Evolutionary conservation across 2,329 filamentous ascomycete genomes (phyloP), one percentile per base, ranked within the genome.

Genomic region (Lasiodiplodia gonubiensis): DNA sequence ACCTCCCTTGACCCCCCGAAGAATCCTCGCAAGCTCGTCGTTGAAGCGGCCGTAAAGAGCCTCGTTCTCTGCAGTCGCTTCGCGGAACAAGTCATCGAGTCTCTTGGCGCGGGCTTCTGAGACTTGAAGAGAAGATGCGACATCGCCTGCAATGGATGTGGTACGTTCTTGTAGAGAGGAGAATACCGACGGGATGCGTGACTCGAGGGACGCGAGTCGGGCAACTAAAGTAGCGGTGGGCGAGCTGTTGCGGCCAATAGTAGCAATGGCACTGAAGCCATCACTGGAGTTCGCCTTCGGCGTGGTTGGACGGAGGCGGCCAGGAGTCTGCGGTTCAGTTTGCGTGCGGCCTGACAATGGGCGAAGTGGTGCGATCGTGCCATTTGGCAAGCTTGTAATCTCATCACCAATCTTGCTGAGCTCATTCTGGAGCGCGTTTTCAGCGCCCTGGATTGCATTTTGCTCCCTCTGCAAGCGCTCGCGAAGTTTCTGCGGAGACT

Each of bases 31-130:
- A 57, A 98, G 82, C 80, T 97, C 94, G n/a, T 89, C 87, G 74
- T 97, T 97, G 83, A 97, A 97, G 69, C 90, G 90, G 71, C 94
- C 91, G 78, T 97, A 97, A 66, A 98, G 84, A 35, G 94, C 87
- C 80, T 97, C 94, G 73, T 97, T 98, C 82, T 98, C 94, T 0
- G 92, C 92, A 72, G 89, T 93, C 18, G 90, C 88, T 75, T 97
- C 93, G 71, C 92, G 91, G 81, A 96, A 97, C 63, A 97, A 82
- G 79, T 96, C 92, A 76, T 97, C 94, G 64, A 97, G 88, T 49
- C 91, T 90, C 72, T 89, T 91, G 68, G 90, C 89, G 73, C 95
- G 94, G 68, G 86, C 86, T 76, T 97, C 93, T 16, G 88, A 89
- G 1, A 92, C 88, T 72, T 88, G 85, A 16, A 97, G 83, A 1